phyloP scores from a whole-genome alignment of 768 basidiomycete genomes.

The Dentipellis fragilis region DNA sequence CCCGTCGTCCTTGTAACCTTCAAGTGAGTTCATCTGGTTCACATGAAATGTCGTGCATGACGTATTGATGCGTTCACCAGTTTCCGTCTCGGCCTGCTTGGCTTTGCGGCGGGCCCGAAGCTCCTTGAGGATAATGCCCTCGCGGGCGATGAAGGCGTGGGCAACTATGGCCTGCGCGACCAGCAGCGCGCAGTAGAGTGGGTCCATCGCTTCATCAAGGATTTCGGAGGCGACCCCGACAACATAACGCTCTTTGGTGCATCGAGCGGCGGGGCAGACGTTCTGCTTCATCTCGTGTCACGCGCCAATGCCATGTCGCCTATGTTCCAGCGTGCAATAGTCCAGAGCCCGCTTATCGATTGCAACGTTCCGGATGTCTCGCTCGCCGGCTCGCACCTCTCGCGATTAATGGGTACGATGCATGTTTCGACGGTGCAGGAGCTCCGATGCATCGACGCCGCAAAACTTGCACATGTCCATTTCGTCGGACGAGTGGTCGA shows the following conservation, averaged over 20 bases:
- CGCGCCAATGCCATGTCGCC: conserved; percentile 46
- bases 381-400: conserved; percentile 58
- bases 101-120: conserved; percentile 59
- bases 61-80: conserved; percentile 24
- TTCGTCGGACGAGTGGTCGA: conserved; percentile 48
- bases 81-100: conserved; percentile 69
- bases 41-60: conserved; percentile 9
- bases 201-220: conserved; percentile 40
- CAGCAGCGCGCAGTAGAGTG: conserved; percentile 37
- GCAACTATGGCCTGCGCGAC: conserved; percentile 54
- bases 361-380: conserved; percentile 48
- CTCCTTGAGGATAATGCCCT: conserved; percentile 58
- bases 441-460: conserved; percentile 47
- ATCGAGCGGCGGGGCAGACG: conserved; percentile 24
- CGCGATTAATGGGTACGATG: conserved; percentile 49
- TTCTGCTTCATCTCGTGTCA: conserved; percentile 42
- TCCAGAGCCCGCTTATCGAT: conserved; percentile 65
- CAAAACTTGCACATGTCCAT: conserved; percentile 39
- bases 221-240: conserved; percentile 40
- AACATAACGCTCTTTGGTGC: conserved; percentile 26
- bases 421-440: conserved; percentile 47
- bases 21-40: conserved; percentile 42
- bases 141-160: conserved; percentile 60
- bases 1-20: conserved; percentile 65
- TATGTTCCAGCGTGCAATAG: conserved; percentile 62